Percentiles rank a stretch among this genome's conserved stretches.
phyloP scores from a whole-genome alignment of 2,329 filamentous ascomycete species.

The Neurospora crassa region DNA sequence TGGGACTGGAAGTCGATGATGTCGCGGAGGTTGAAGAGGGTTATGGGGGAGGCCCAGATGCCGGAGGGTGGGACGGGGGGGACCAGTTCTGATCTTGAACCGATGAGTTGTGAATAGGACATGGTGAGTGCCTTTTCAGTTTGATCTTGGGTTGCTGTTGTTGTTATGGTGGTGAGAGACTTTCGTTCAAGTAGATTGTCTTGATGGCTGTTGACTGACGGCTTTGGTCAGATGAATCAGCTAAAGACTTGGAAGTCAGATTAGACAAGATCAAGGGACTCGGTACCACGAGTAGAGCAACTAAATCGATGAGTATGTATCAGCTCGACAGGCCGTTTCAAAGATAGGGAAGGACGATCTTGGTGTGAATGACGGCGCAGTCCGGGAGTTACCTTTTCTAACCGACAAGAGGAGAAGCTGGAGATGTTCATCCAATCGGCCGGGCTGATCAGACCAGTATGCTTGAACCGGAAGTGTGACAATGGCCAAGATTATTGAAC shows the following conservation, averaged over 20 bases:
- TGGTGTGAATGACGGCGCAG: not conserved
- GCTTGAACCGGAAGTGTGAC: not conserved
- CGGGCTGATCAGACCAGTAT: not conserved
- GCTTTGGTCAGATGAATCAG: not conserved
- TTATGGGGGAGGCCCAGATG: constrained; percentile 25
- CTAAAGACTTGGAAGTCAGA: not conserved
- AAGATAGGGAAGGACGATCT: not conserved
- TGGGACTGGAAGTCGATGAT: constrained; percentile 21
- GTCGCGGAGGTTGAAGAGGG: constrained; percentile 24
- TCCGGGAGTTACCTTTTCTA: not conserved
- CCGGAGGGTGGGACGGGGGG: constrained; percentile 19
- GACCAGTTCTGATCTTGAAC: not conserved
- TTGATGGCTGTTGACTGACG: not conserved
- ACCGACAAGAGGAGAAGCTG: not conserved
- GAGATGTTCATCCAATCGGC: not conserved
- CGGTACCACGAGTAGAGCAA: not conserved
- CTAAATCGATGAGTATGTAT: not conserved
- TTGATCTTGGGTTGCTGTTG: not conserved
- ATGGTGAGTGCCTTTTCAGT: not conserved
- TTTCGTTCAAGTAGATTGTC: not conserved
- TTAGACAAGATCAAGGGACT: not conserved
- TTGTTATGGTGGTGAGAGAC: not conserved
- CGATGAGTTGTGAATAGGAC: too few relatives aligned
- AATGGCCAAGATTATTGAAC: too few relatives aligned
- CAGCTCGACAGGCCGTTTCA: not conserved